Evolutionary conservation across 2,329 filamentous ascomycete genomes (phyloP).

Genomic region (Ophiostoma sp.): DNA sequence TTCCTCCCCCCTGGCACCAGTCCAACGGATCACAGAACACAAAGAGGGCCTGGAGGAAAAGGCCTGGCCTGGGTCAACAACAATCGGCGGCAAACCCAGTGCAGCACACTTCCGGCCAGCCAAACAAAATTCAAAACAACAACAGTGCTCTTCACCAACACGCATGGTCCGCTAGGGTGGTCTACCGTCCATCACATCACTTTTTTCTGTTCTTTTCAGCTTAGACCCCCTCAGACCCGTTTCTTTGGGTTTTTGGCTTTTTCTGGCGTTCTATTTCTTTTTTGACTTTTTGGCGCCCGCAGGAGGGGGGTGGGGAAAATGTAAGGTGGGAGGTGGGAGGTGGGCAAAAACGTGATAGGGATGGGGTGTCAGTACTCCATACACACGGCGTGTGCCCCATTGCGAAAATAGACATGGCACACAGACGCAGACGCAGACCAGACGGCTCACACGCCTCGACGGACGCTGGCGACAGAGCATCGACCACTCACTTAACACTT

Average conservation of each 20-base stretch:
- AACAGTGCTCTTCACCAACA: neutral
- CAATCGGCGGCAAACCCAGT: conserved; percentile 19
- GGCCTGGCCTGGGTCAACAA: neutral
- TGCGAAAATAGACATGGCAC: neutral
- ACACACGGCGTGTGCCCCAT: neutral
- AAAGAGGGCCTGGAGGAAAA: conserved; percentile 5
- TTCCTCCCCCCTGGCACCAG: conserved; percentile 1
- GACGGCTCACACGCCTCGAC: neutral
- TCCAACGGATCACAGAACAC: conserved; percentile 19
- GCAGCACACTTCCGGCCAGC: conserved; percentile 3
- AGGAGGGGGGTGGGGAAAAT: conserved; percentile 16
- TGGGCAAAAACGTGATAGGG: neutral
- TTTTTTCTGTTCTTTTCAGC: neutral
- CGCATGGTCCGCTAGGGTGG: conserved; percentile 15
- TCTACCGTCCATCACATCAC: conserved; percentile 10
- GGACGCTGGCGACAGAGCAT: conserved; percentile 2
- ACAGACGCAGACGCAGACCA: neutral
- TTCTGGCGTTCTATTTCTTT: neutral
- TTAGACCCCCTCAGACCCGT: conserved; percentile 10
- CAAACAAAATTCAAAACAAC: conserved; percentile 24
- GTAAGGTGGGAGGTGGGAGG: neutral
- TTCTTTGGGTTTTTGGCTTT: conserved; percentile 10
- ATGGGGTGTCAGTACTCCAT: conserved; percentile 16
- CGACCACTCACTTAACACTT: neutral
- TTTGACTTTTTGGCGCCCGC: conserved; percentile 16